Evolutionary conservation across 2,329 filamentous ascomycete species (phyloP).

Genomic region (Gnomoniopsis sp.): DNA sequence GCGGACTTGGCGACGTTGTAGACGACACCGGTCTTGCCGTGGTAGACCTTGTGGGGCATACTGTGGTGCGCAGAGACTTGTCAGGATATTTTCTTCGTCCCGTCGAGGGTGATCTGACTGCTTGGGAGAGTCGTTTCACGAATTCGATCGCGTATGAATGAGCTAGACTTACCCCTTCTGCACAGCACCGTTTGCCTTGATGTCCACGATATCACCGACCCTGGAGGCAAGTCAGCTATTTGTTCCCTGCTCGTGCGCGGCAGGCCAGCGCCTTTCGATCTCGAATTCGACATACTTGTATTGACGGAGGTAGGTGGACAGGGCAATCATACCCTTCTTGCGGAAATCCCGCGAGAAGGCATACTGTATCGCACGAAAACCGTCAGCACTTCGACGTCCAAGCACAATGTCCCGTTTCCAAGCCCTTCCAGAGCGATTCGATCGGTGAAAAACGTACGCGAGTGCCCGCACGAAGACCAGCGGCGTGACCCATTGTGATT

Average conservation of each 20-base stretch:
- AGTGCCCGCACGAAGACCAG: conserved; percentile 83
- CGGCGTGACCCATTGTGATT: conserved; percentile 78
- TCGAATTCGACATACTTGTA: conserved; percentile 67
- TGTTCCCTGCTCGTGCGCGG: conserved; percentile 2
- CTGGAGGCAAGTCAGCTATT: conserved; percentile 37
- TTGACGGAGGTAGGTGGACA: conserved; percentile 91
- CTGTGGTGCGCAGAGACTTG: conserved; percentile 42
- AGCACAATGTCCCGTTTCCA: neutral
- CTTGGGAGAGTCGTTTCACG: neutral
- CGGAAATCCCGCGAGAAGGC: conserved; percentile 94
- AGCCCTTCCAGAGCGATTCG: conserved; percentile 3
- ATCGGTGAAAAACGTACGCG: conserved; percentile 56
- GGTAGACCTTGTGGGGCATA: conserved; percentile 99
- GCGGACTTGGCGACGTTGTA: conserved; percentile 99
- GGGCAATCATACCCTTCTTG: conserved; percentile 88
- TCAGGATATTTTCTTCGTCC: conserved; percentile 29
- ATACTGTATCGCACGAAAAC: conserved; percentile 53
- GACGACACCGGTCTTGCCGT: conserved; percentile 97
- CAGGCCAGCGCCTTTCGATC: neutral
- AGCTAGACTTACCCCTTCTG: conserved; percentile 80
- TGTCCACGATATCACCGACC: conserved; percentile 98
- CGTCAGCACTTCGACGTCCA: conserved; percentile 30
- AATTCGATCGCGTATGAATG: conserved; percentile 24
- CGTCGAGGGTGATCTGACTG: neutral
- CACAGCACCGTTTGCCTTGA: conserved; percentile 97